Evolutionary conservation across 225 moss, liverwort and hornwort species (phyloP).

Genomic region (Rhytidiadelphus loreus): DNA sequence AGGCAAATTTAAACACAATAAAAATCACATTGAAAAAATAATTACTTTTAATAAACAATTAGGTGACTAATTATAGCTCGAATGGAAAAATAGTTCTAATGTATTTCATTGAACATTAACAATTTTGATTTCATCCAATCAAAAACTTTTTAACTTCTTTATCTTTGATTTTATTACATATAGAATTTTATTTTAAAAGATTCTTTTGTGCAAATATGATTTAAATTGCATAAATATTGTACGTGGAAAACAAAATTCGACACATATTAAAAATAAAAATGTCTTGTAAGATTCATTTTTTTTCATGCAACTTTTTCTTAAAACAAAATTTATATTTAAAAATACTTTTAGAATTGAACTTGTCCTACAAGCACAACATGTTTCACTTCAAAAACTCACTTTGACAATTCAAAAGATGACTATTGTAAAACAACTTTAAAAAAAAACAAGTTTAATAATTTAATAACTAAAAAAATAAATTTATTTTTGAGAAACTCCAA

Average conservation of each 20-base stretch:
- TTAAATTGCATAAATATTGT: background rate
- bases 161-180: background rate
- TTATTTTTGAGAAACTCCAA: background rate
- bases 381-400: background rate
- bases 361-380: background rate
- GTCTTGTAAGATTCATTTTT: background rate
- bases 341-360: no score
- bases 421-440: background rate
- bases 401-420: background rate
- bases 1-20: background rate
- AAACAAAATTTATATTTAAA: no score
- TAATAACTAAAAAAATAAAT: background rate
- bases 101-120: background rate
- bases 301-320: no score
- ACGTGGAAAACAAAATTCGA: background rate
- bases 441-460: background rate
- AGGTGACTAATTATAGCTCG: no score
- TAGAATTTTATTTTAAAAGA: background rate
- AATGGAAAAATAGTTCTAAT: background rate
- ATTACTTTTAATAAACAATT: background rate
- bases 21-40: background rate
- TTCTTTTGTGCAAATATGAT: background rate
- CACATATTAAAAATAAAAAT: background rate
- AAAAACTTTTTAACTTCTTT: background rate
- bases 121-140: background rate